Percentiles rank a stretch among this genome's conserved stretches.
Evolutionary conservation across 306 rosid species (phyloP).

Genomic region (Astragalus glycyphyllos): DNA sequence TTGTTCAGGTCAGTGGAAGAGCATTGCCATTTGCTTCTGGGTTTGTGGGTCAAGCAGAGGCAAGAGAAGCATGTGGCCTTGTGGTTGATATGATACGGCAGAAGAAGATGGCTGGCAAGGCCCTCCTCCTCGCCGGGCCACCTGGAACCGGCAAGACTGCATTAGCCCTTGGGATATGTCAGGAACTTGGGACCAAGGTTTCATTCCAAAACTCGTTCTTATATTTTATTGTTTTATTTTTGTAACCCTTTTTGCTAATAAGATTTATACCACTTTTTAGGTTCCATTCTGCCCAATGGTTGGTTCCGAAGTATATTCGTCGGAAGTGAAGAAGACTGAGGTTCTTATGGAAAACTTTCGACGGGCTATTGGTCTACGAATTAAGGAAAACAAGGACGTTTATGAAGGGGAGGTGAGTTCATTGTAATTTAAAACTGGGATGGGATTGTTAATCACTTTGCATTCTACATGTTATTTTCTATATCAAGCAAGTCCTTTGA

Average conservation of each 20-base stretch:
- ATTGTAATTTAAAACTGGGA: slow-evolving; percentile 4
- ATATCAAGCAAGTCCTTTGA: slow-evolving; percentile 35
- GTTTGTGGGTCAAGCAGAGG: slow-evolving; percentile 94
- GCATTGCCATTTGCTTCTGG: slow-evolving; percentile 86
- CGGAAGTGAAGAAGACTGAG: slow-evolving; percentile 97
- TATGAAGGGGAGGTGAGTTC: slow-evolving; percentile 94
- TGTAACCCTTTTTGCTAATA: neutral
- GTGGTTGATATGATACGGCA: slow-evolving; percentile 94
- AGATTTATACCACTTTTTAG: slow-evolving; percentile 43
- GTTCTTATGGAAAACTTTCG: slow-evolving; percentile 94
- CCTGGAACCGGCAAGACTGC: slow-evolving; percentile 99
- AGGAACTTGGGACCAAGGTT: slow-evolving; percentile 99
- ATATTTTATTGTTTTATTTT: neutral
- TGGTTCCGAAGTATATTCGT: slow-evolving; percentile 94
- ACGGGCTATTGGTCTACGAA: slow-evolving; percentile 88
- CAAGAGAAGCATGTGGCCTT: slow-evolving; percentile 92
- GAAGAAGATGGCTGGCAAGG: slow-evolving; percentile 98
- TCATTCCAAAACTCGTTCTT: neutral
- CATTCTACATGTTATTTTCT: slow-evolving; percentile 15
- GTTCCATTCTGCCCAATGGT: slow-evolving; percentile 99
- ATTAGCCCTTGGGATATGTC: slow-evolving; percentile 88
- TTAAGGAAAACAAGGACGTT: slow-evolving; percentile 97
- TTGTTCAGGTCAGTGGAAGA: slow-evolving; percentile 67
- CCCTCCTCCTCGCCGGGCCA: slow-evolving; percentile 96
- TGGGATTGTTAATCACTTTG: slow-evolving; percentile 28